Base-by-base conservation (phyloP, 441 rosid species). In the Hura crepitans region DNA sequence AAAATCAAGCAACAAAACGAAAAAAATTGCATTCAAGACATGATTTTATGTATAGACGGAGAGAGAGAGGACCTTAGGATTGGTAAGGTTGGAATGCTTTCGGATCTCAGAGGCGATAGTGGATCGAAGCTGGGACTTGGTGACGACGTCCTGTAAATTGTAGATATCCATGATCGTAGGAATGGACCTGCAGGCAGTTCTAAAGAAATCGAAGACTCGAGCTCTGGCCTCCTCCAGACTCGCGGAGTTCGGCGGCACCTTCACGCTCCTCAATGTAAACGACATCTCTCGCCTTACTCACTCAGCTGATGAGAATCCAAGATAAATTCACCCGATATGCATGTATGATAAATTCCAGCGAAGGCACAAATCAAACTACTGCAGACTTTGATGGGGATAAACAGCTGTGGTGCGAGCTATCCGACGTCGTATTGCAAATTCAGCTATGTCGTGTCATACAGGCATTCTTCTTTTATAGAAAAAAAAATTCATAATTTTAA, bases 101-200 rank as follows among this genome's bases (percentile, higher is more conserved):
- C 97, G 97, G 81, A 92, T 83, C 94, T 92, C 80, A 72, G 94
- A 68, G 77, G 99, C 80, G 85, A 94, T 85, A 74, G 83, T 45
- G 74, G 87, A 81, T 8, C 97, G 99, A 75, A 94, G 94, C 79
- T 92, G 87, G 63, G 97, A 84, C 65, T 72, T 79, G 37, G 84
- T 70, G 56, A 79, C 91, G 78, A 94, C 90, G 78, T 94, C 97
- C 72, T 90, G 82, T 37, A 94, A 90, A 77, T 85, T 90, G 89
- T 94, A 94, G 49, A 94, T 92, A 3, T 94, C 94, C 86, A 92
- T 94, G 70, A 94, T 45, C 4, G 82, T 15, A 0, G 99, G 97
- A 70, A 94, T 77, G 35, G 97, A 89, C 74, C 99, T 79, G 82
- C 97, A 90, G 1, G 99, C 85, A 8, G 83, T 46, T 75, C 85